Evolutionary conservation across 106 monocot genomes (phyloP).

Genomic region (Acanthochlamys bracteata): DNA sequence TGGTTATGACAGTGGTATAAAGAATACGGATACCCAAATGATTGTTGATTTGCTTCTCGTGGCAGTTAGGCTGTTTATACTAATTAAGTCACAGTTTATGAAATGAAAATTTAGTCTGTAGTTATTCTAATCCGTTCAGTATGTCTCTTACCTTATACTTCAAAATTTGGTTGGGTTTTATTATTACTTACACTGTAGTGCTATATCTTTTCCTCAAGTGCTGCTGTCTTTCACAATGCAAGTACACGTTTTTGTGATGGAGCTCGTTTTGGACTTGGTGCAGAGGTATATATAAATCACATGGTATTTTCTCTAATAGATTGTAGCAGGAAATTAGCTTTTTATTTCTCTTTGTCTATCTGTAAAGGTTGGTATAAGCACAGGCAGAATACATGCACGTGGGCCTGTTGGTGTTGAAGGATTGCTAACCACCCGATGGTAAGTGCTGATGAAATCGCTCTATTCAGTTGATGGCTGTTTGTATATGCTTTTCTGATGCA

Average conservation of each 20-base stretch:
- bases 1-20: too few relatives aligned
- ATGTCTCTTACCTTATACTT: too few relatives aligned
- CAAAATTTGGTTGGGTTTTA: neutral
- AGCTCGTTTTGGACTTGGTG: constrained; percentile 95
- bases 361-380: constrained; percentile 95
- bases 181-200: too few relatives aligned
- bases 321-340: too few relatives aligned
- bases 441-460: neutral
- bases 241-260: constrained; percentile 97
- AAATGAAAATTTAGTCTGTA: too few relatives aligned
- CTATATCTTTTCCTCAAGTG: constrained; percentile 34
- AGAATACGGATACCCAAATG: too few relatives aligned
- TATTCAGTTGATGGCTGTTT: neutral
- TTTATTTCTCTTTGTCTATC: neutral
- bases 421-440: constrained; percentile 85
- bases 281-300: constrained; percentile 57
- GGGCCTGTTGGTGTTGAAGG: constrained; percentile 99
- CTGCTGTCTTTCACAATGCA: constrained; percentile 92
- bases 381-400: constrained; percentile 92
- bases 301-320: too few relatives aligned
- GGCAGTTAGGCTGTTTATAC: too few relatives aligned
- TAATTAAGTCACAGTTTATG: too few relatives aligned
- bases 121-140: too few relatives aligned
- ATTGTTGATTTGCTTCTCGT: too few relatives aligned
- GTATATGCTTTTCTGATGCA: neutral